Base-by-base conservation (phyloP, 805 yeast species). In the Clavispora carvajalis region DNA sequence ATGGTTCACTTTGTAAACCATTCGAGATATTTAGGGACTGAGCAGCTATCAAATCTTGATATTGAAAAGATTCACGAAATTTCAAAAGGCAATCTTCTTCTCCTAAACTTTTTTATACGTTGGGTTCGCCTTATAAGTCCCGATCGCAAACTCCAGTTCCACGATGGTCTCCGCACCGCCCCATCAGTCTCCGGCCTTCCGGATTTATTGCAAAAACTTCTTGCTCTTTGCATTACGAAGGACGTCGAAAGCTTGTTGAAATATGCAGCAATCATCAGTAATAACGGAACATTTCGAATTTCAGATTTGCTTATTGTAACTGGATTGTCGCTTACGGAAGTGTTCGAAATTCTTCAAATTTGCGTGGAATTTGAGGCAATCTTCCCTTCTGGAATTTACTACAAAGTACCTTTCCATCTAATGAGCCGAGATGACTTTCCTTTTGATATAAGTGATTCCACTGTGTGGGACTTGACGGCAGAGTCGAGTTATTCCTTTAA, bases 321-420 rank as follows among this genome's bases (percentile, higher is more conserved):
- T 5, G 60, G 62, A 2, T 44, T 49, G 25, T 48, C 74, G 1
- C 42, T 71, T 11, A 39, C 51, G 5, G 60, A 59, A n/a, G 60
- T 66, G 2, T 55, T 60, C 22, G 48, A 49, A 17, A 53, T 66
- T 11, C 38, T 74, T 5, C 61, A 58, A 19, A 51, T 59, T 28
- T 65, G 69, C 13, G 48, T 65, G 10, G 61, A 64, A 21, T 36
- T 55, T 10, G 52, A 57, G 12, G 30, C 73, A 3, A 49, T 76
- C 5, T 45, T 48, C 2, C 75, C 78, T 1, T 52, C 63, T 11
- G 64, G 69, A 19, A 55, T 69, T 2, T 67, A 65, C 44, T 73
- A 73, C 50, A 76, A 75, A 46, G 54, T 73, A 17, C 79, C 80
- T 7, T 69, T 73, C 41, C 69, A 68, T 46, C 46, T 67, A 19